These are phyloP conservation scores for Aspergillus oerlinghausenensis DNA, from an alignment of 2,329 filamentous ascomycete genomes.

Conservation along the genomic window DNA sequence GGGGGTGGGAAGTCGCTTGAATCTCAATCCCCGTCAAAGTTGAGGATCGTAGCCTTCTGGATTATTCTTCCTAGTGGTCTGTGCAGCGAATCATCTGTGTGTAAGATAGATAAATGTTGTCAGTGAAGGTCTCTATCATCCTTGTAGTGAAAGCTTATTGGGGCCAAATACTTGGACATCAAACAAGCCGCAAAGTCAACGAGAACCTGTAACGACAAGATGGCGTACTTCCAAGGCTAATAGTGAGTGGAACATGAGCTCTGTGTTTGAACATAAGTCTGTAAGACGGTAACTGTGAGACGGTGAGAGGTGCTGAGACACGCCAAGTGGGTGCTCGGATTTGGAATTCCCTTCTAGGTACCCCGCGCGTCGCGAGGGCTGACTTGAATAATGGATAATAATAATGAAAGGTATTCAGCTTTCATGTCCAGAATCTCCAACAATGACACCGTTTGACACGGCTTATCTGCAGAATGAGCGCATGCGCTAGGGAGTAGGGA, in stretches of 20 bases:
- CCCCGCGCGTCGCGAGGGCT: too few relatives aligned
- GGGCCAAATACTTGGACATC: background rate
- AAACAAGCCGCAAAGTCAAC: background rate
- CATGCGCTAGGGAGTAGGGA: background rate
- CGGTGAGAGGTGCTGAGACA: background rate
- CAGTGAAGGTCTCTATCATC: background rate
- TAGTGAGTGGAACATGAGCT: background rate
- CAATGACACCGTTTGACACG: background rate
- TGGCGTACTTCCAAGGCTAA: background rate
- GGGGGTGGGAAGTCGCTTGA: background rate
- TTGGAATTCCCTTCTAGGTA: background rate
- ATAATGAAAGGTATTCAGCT: background rate
- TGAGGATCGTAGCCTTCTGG: background rate
- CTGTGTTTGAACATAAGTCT: background rate
- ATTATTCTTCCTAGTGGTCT: background rate
- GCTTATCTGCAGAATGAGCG: background rate
- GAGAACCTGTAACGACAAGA: background rate
- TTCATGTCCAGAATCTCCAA: background rate
- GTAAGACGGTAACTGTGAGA: background rate
- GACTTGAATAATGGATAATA: too few relatives aligned
- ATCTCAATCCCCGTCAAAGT: background rate
- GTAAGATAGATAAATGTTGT: background rate
- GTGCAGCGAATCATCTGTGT: background rate
- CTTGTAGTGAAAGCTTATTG: background rate
- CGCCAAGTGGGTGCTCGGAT: background rate